Percentiles rank a stretch among this genome's conserved stretches.
Conservation (phyloP, 805 yeast species). For the Kuraishia ogatae region DNA sequence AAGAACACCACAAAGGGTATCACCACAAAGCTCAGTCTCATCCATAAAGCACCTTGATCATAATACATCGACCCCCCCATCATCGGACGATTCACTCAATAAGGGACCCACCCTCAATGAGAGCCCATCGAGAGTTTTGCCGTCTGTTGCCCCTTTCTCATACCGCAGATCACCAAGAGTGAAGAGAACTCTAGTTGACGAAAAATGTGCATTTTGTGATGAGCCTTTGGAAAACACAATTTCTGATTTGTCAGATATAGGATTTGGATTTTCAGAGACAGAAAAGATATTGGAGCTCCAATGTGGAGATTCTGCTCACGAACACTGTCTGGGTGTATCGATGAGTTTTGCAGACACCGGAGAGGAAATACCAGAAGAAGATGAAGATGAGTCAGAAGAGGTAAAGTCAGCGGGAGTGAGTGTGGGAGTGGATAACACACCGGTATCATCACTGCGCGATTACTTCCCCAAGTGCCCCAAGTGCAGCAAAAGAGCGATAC, state of each 20-base stretch:
- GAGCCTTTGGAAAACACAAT: conserved; percentile 38
- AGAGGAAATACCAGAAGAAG: background rate
- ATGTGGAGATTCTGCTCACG: conserved; percentile 52
- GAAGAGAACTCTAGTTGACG: background rate
- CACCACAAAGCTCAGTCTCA: background rate
- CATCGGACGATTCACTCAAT: background rate
- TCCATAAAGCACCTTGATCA: background rate
- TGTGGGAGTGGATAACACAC: background rate
- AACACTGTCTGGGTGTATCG: conserved; percentile 42
- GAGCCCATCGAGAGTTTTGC: background rate
- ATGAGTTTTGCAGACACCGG: conserved; percentile 17
- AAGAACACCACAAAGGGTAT: background rate
- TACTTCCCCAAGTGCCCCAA: conserved; percentile 16
- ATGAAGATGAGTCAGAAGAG: background rate
- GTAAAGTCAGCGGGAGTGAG: background rate
- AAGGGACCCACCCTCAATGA: background rate
- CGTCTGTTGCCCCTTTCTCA: background rate
- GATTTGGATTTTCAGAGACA: conserved; percentile 2
- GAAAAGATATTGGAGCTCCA: conserved; percentile 34
- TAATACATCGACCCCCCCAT: background rate
- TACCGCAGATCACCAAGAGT: background rate
- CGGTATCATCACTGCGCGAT: background rate
- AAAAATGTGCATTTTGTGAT: conserved; percentile 32
- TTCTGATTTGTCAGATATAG: conserved; percentile 21
- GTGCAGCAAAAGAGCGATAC: conserved; percentile 17